phyloP scores from a whole-genome alignment of 495 filamentous ascomycete genomes.

The Annulohypoxylon nitens region DNA sequence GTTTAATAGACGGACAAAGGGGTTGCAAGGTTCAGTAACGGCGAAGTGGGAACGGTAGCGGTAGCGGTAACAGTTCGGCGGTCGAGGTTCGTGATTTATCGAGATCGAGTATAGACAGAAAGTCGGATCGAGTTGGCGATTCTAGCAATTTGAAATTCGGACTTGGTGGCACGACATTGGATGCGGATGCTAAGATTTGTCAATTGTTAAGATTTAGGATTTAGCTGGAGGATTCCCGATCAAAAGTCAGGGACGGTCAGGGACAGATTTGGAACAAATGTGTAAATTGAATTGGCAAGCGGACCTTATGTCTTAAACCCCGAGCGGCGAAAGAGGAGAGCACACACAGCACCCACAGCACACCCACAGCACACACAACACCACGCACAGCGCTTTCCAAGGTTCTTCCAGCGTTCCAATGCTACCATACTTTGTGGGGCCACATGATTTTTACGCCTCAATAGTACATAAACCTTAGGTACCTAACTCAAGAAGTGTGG shows the following conservation, averaged over 20 bases:
- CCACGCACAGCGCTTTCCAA: conserved; percentile 18
- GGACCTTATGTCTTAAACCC: conserved; percentile 38
- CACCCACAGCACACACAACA: background rate
- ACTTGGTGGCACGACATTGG: conserved; percentile 41
- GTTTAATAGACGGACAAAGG: conserved; percentile 10
- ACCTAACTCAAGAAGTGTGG: conserved; percentile 27
- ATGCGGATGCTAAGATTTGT: background rate
- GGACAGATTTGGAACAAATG: conserved; percentile 21
- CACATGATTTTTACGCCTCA: conserved; percentile 43
- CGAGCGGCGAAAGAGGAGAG: conserved; percentile 37
- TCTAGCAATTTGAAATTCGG: conserved; percentile 24
- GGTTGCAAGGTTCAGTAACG: background rate
- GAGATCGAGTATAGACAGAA: background rate
- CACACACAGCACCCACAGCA: background rate
- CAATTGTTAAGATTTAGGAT: background rate
- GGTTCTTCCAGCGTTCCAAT: conserved; percentile 13
- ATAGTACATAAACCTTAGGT: conserved; percentile 12
- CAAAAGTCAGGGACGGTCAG: conserved; percentile 28
- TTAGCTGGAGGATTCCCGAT: background rate
- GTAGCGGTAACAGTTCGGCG: background rate
- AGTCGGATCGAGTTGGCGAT: conserved; percentile 13
- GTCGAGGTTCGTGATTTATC: background rate
- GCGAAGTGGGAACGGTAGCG: conserved; percentile 24
- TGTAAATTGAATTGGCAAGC: conserved; percentile 19
- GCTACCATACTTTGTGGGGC: conserved; percentile 35